A percentile compares a stretch with the other conserved stretches of the same genome.
phyloP scores from a whole-genome alignment of 108 stramenopile species.

The Cyclotella kingstonii region DNA sequence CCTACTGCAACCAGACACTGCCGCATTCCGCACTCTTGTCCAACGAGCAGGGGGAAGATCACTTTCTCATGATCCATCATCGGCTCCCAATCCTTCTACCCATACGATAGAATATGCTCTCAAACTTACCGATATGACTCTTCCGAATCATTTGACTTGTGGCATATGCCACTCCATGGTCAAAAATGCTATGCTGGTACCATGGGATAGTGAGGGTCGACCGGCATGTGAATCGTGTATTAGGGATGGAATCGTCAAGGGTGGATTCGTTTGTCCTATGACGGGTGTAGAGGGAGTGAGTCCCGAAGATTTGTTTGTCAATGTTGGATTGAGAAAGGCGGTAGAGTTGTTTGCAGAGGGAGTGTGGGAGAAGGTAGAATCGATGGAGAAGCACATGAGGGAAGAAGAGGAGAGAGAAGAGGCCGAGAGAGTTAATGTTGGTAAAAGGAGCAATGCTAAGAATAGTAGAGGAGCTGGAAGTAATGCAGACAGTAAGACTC shows the following conservation, averaged over 20 bases:
- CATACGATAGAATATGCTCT: slow-evolving; percentile 79
- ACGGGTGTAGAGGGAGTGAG: slow-evolving; percentile 81
- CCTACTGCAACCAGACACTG: slow-evolving; percentile 62
- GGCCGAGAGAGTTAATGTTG: no score
- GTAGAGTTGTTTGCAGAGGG: slow-evolving; percentile 67
- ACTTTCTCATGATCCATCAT: no score
- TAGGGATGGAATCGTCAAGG: slow-evolving; percentile 72
- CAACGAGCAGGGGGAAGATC: slow-evolving; percentile 77
- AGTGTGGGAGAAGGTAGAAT: slow-evolving; percentile 80
- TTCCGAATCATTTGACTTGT: slow-evolving; percentile 82
- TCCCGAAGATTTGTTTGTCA: slow-evolving; percentile 80
- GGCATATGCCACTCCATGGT: slow-evolving; percentile 70
- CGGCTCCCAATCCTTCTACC: slow-evolving; percentile 38
- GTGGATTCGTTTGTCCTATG: slow-evolving; percentile 79
- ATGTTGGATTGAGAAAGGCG: slow-evolving; percentile 77
- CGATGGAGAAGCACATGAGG: slow-evolving; percentile 73
- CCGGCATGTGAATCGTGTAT: slow-evolving; percentile 81
- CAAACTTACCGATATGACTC: slow-evolving; percentile 67
- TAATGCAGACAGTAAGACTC: no score
- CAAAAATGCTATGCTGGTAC: slow-evolving; percentile 77
- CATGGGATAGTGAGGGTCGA: slow-evolving; percentile 81
- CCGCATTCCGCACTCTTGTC: slow-evolving; percentile 73
- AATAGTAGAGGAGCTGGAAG: slow-evolving; percentile 20
- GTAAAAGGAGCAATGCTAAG: no score
- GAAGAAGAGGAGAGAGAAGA: slow-evolving; percentile 53